Base-by-base conservation (phyloP, 352 stramenopile genomes). In the Pythium vanterpoolii region DNA sequence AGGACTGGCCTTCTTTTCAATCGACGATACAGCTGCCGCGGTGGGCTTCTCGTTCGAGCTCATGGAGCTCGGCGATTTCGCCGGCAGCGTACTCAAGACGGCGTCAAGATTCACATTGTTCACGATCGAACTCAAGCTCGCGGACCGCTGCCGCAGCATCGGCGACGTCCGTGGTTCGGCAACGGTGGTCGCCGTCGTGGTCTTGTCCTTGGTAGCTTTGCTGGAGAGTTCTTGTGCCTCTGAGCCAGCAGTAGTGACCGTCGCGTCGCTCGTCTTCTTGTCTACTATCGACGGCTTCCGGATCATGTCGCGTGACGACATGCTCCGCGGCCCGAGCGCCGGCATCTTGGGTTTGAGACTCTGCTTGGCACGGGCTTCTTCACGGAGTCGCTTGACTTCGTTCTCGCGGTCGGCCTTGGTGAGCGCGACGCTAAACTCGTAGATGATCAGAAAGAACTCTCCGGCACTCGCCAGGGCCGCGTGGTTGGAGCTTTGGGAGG, bases 391-490 rank as follows among this genome's bases (percentile, higher is more conserved):
- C 59, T 86, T 86, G 39, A 88, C 31, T 44, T 92, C 82, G 31
- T 92, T 92, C 57, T 90, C 82, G 3, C 82, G 82, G 31, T 90
- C 82, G 0, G 78, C 79, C 67, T 90, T 92, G 43, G 58, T 84
- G 2, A 92, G 62, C 13, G 78, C 77, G n/a, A 87, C 74, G n/a
- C 74, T 89, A 44, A 92, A 92, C 38, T 92, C 82, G 56, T 92
- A 88, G 44, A 92, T 79, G 1, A 67, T 81, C 33, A 53, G 76
- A 56, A 92, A 89, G 60, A 92, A 90, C 52, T 86, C 78, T 0
- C 73, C 66, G 5, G 80, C 79, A 3, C 76, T 69, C 43, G 81
- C 70, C 10, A 68, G 54, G 13, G 72, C 62, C 16, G 76, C 45
- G 36, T 68, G 52, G 60, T 46, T 61, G 5, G 56, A 24, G 27